phyloP scores from a whole-genome alignment of 1,139 yeast species.

The Kurtzmaniella natalensis region DNA sequence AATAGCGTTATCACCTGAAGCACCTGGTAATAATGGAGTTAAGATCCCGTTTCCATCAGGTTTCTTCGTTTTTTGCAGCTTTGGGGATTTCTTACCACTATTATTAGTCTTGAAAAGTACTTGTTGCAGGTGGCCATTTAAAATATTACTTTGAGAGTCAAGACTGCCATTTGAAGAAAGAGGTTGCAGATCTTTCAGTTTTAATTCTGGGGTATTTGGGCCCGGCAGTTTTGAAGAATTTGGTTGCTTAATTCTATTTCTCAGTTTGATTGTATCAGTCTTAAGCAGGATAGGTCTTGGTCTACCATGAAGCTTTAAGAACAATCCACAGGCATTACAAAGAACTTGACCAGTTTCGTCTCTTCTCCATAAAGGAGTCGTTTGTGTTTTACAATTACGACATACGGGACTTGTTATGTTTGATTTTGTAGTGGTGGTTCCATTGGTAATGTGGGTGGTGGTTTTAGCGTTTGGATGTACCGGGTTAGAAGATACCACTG shows the following conservation, averaged over 20 bases:
- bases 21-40: constrained; percentile 30
- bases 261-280: constrained; percentile 85
- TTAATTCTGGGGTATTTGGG: constrained; percentile 45
- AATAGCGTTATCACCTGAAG: constrained; percentile 2
- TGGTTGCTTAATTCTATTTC: constrained; percentile 71
- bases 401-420: constrained; percentile 69
- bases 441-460: constrained; percentile 39
- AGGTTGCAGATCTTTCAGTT: constrained; percentile 27
- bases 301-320: constrained; percentile 84
- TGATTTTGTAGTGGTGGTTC: constrained; percentile 42
- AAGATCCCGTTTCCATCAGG: constrained; percentile 9
- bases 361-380: constrained; percentile 93
- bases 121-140: constrained; percentile 7
- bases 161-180: constrained; percentile 6
- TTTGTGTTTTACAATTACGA: constrained; percentile 86
- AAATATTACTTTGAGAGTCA: neutral
- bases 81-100: constrained; percentile 8
- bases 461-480: constrained; percentile 49
- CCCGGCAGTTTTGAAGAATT: constrained; percentile 17
- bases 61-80: constrained; percentile 7
- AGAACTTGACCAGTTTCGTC: constrained; percentile 91
- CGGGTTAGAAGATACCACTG: constrained; percentile 19
- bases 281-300: constrained; percentile 88
- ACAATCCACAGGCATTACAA: constrained; percentile 94
- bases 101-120: neutral